Conservation (phyloP, 352 stramenopile species). For the Globisporangium acanthophoron region DNA sequence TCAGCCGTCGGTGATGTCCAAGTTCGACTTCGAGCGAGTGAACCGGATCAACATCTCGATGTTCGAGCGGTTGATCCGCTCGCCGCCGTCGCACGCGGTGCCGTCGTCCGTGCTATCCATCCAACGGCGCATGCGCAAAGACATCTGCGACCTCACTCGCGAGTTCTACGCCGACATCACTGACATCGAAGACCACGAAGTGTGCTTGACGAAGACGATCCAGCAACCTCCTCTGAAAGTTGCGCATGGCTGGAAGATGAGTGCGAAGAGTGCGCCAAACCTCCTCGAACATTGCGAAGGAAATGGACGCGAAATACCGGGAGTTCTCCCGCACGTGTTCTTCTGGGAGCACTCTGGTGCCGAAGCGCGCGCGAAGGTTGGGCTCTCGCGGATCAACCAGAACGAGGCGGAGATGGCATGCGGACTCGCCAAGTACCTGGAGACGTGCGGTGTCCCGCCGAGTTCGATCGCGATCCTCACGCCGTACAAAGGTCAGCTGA, state of each 20-base stretch:
- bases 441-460: conserved; percentile 62
- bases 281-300: conserved; percentile 27
- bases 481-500: conserved; percentile 86
- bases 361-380: conserved; percentile 58
- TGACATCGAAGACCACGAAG: conserved; percentile 71
- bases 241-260: conserved; percentile 2
- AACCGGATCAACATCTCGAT: conserved; percentile 89
- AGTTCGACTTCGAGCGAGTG: conserved; percentile 77
- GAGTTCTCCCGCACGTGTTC: conserved; percentile 70
- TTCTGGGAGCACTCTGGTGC: conserved; percentile 77
- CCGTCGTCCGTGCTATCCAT: conserved; percentile 81
- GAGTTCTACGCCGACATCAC: conserved; percentile 79
- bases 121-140: conserved; percentile 83
- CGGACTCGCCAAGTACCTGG: conserved; percentile 70
- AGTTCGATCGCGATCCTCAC: conserved; percentile 84
- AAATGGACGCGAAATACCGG: conserved; percentile 68
- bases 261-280: not conserved
- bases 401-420: conserved; percentile 76
- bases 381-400: conserved; percentile 69
- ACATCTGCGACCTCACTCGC: conserved; percentile 84
- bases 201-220: conserved; percentile 58
- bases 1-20: conserved; percentile 76
- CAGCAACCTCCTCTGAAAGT: not conserved
- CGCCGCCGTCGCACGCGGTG: conserved; percentile 50
- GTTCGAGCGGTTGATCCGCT: conserved; percentile 84